Conservation (phyloP, 176 grass and related monocot species). For the Oryza coarctata region DNA sequence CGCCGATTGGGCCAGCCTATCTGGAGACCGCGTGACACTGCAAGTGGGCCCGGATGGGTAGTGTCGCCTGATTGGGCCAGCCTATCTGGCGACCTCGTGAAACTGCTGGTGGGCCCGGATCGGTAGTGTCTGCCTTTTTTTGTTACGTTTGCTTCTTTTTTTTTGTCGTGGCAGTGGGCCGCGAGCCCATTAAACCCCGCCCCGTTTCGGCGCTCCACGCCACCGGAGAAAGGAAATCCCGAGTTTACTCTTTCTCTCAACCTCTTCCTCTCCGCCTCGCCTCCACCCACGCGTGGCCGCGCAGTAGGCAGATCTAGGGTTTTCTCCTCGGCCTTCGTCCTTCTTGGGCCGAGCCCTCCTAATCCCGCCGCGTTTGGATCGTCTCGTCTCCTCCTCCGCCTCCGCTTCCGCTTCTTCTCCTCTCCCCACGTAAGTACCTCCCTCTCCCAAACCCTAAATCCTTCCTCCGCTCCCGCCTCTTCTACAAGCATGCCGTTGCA, state of each 20-base stretch:
- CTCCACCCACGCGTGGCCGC: too few relatives aligned
- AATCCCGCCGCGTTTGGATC: constrained; percentile 34
- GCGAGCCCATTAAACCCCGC: constrained; percentile 40
- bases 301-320: constrained; percentile 35
- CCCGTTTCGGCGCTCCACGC: not conserved
- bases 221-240: too few relatives aligned
- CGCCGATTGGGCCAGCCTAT: too few relatives aligned
- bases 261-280: too few relatives aligned
- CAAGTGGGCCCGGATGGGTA: too few relatives aligned
- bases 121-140: too few relatives aligned
- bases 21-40: too few relatives aligned
- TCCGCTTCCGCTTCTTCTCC: not conserved
- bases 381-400: constrained; percentile 5
- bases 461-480: not conserved
- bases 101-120: not conserved
- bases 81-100: not conserved
- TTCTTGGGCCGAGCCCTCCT: constrained; percentile 61
- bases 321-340: constrained; percentile 43
- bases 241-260: not conserved
- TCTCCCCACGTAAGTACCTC: not conserved
- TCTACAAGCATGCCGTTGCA: too few relatives aligned
- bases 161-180: constrained; percentile 23
- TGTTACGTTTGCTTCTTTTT: not conserved
- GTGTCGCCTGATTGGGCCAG: too few relatives aligned
- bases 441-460: too few relatives aligned